phyloP scores from a whole-genome alignment of 2,329 filamentous ascomycete species.

The Grosmannia huntii region DNA sequence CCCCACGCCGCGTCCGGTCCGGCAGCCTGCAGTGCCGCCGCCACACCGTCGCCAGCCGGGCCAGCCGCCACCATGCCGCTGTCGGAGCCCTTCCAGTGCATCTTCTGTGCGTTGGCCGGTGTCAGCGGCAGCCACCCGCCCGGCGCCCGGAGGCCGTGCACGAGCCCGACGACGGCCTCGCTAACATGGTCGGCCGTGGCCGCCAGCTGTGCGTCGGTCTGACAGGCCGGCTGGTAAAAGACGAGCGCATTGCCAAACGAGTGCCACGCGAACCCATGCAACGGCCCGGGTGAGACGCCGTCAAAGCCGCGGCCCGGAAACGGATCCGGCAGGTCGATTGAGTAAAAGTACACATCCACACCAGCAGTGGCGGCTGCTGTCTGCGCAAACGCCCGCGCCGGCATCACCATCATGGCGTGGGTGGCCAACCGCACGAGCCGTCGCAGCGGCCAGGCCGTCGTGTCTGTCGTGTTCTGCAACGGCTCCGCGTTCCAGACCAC shows the following conservation, averaged over 20 bases:
- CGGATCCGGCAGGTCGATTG: conserved; percentile 2
- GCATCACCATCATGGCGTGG: background rate
- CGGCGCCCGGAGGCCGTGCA: background rate
- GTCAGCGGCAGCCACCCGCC: background rate
- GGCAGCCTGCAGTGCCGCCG: background rate
- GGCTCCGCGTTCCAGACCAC: background rate
- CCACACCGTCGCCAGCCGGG: background rate
- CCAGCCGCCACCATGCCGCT: background rate
- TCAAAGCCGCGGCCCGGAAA: conserved; percentile 1
- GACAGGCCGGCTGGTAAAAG: conserved; percentile 6
- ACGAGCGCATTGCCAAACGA: conserved; percentile 6
- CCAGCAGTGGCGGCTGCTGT: background rate
- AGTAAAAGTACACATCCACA: conserved; percentile 3
- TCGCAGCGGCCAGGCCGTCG: background rate
- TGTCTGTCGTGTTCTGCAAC: background rate
- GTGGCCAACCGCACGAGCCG: background rate
- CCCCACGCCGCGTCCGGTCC: background rate
- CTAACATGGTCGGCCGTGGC: conserved; percentile 1
- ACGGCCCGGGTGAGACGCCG: background rate
- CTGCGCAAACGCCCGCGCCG: background rate
- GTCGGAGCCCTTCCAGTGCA: conserved; percentile 4
- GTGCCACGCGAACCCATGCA: conserved; percentile 6
- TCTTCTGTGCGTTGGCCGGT: background rate
- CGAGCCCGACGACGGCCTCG: background rate
- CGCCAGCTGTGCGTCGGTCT: background rate